Conservation (phyloP, 1,284 basidiomycete species). For the Cystobasidium pallidum region DNA sequence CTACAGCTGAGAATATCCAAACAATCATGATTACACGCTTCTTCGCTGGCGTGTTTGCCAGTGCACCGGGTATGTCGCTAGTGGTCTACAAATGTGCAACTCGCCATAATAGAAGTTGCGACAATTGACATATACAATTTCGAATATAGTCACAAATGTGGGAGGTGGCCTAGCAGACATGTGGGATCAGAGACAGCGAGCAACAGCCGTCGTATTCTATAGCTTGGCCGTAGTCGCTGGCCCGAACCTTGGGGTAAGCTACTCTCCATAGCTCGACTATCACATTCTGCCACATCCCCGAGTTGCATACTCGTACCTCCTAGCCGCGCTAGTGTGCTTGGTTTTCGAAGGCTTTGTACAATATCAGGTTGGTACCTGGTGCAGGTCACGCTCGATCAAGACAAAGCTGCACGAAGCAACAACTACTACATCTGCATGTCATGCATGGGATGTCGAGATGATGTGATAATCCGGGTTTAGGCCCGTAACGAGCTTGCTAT, state of each 20-base stretch:
- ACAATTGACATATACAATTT: background rate
- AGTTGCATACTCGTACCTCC: no score
- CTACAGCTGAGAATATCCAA: conserved; percentile 66
- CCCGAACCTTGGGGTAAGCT: conserved; percentile 70
- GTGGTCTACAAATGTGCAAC: no score
- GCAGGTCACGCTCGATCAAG: no score
- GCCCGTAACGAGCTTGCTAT: conserved; percentile 43
- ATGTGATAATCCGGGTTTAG: no score
- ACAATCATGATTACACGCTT: conserved; percentile 56
- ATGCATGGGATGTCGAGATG: no score
- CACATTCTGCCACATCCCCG: no score
- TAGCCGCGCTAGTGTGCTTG: no score
- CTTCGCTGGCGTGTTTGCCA: conserved; percentile 52
- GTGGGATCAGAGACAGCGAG: conserved; percentile 59
- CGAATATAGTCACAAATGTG: conserved; percentile 49
- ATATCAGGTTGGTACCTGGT: no score
- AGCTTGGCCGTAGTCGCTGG: conserved; percentile 67
- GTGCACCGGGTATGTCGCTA: conserved; percentile 45
- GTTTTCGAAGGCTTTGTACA: no score
- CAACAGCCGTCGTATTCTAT: conserved; percentile 61
- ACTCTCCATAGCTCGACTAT: conserved; percentile 55
- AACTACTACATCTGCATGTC: no score
- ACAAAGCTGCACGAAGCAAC: no score
- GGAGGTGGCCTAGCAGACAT: conserved; percentile 58
- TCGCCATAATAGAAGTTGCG: no score